Conservation (phyloP, 129 eudicot genomes). For the Lactuca saligna region DNA sequence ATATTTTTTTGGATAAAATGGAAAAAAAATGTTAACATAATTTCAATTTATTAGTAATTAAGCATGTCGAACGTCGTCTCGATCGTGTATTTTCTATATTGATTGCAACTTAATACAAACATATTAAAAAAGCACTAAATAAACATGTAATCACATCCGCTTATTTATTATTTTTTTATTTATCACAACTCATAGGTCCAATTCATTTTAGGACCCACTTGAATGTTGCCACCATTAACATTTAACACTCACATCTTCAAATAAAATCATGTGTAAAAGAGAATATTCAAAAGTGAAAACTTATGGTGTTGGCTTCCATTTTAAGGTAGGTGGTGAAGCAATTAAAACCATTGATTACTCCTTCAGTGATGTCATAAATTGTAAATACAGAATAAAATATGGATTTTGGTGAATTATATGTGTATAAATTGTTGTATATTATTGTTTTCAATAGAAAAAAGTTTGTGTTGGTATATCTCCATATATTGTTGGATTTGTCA, state of each 20-base stretch:
- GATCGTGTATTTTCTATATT: too few species aligned
- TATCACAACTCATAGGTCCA: not conserved
- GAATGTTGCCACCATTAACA: constrained; percentile 22
- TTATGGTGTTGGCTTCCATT: constrained; percentile 26
- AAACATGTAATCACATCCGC: not conserved
- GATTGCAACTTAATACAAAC: not conserved
- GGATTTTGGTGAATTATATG: not conserved
- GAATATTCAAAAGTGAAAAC: constrained; percentile 25
- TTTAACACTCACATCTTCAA: constrained; percentile 24
- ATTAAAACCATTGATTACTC: constrained; percentile 3
- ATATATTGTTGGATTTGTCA: too few species aligned
- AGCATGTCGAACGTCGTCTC: too few species aligned
- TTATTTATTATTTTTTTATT: too few species aligned
- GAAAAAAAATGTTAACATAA: not conserved
- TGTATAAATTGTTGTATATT: not conserved
- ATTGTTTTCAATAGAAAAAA: not conserved
- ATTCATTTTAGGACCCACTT: constrained; percentile 24
- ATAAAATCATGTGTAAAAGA: constrained; percentile 20
- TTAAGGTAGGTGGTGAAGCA: constrained; percentile 34
- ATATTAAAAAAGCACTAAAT: too few species aligned
- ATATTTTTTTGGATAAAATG: not conserved
- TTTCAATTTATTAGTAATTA: too few species aligned
- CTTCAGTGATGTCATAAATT: not conserved
- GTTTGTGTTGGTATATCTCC: not conserved
- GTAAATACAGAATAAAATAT: not conserved